Evolutionary conservation across 306 rosid genomes (phyloP).

Genomic region (Dalbergia cultrata): DNA sequence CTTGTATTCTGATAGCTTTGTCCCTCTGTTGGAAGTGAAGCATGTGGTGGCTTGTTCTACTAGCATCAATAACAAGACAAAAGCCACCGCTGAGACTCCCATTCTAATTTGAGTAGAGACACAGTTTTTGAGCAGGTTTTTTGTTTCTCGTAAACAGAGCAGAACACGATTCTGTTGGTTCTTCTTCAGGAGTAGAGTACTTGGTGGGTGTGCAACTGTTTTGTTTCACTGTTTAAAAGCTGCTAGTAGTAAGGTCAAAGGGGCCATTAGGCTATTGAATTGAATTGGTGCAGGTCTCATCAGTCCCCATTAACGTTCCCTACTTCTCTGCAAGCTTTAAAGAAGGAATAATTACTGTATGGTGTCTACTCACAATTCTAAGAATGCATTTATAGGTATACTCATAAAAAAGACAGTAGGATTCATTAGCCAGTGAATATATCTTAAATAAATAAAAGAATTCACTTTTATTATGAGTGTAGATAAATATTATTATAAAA

Average conservation of each 20-base stretch:
- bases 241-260: background rate
- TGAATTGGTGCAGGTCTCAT: too few species aligned
- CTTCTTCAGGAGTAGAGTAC: background rate
- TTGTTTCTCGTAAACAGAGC: background rate
- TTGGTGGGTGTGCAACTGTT: background rate
- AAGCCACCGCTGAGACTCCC: constrained; percentile 40
- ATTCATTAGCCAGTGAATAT: too few species aligned
- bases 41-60: constrained; percentile 40
- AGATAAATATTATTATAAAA: too few species aligned
- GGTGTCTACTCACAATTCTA: too few species aligned
- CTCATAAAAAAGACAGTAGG: too few species aligned
- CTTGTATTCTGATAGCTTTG: constrained; percentile 38
- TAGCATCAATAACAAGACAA: constrained; percentile 37
- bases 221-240: background rate
- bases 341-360: too few species aligned
- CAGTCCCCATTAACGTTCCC: too few species aligned
- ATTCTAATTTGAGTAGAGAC: constrained; percentile 4
- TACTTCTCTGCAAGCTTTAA: too few species aligned
- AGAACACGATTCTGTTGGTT: background rate
- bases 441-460: too few species aligned
- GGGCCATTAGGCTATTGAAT: too few species aligned
- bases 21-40: constrained; percentile 20
- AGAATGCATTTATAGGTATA: too few species aligned
- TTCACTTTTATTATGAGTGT: too few species aligned
- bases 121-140: background rate